Conservation (phyloP, 257 asterid genomes). For the Cruciata laevipes region DNA sequence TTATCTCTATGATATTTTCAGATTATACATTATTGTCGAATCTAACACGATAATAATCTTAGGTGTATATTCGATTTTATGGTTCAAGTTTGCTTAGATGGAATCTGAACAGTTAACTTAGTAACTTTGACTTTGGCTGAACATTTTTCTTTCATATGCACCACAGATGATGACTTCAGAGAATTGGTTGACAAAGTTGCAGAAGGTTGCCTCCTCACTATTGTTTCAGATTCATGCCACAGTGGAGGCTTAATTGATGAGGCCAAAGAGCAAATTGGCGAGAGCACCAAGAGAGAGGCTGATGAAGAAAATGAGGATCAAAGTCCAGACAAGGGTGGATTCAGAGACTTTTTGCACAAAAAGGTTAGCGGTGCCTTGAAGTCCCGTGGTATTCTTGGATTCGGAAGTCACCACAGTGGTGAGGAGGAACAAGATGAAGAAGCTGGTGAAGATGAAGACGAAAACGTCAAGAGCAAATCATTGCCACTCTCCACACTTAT, state of each 20-base stretch:
- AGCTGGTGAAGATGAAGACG: slow-evolving; percentile 19
- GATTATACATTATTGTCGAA: neutral
- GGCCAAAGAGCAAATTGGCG: slow-evolving; percentile 93
- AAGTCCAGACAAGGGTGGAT: slow-evolving; percentile 29
- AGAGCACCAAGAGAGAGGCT: slow-evolving; percentile 38
- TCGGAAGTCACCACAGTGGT: slow-evolving; percentile 28
- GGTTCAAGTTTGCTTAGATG: neutral
- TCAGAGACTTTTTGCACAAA: slow-evolving; percentile 57
- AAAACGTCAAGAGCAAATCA: slow-evolving; percentile 49
- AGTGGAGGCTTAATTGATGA: slow-evolving; percentile 90
- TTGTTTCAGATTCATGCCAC: slow-evolving; percentile 96
- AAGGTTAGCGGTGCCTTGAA: slow-evolving; percentile 60
- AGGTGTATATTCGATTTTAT: neutral
- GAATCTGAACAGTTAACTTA: neutral
- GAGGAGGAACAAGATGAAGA: slow-evolving; percentile 32
- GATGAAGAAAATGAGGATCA: neutral
- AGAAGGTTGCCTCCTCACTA: slow-evolving; percentile 72
- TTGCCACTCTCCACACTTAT: slow-evolving; percentile 75
- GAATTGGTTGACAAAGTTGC: slow-evolving; percentile 87
- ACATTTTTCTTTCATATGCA: neutral
- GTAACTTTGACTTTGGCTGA: neutral
- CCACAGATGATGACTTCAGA: slow-evolving; percentile 86
- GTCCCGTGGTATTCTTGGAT: slow-evolving; percentile 61
- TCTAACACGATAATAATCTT: too few species aligned
- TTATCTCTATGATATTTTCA: too few species aligned